These are phyloP conservation scores for Aphanocladium album DNA, from an alignment of 2,329 filamentous ascomycete genomes.

Conservation along the genomic window DNA sequence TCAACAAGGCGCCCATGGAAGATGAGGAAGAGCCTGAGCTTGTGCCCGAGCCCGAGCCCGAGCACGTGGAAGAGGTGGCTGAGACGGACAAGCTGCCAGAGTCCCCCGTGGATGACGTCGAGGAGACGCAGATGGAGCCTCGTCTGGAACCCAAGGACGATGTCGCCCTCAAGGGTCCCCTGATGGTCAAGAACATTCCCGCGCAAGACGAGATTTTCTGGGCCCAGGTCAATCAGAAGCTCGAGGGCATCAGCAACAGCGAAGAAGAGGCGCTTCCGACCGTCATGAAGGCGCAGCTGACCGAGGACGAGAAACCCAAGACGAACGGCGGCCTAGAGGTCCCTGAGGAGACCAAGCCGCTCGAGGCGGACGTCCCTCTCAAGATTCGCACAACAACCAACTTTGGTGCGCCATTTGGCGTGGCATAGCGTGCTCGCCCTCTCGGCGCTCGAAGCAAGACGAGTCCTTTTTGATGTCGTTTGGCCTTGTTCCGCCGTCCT, in stretches of 20 bases:
- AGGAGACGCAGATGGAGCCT: constrained; percentile 20
- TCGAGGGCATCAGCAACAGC: constrained; percentile 44
- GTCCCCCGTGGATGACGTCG: background rate
- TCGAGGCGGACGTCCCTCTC: constrained; percentile 40
- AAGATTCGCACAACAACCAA: constrained; percentile 42
- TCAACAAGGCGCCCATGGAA: background rate
- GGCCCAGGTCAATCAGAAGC: constrained; percentile 43
- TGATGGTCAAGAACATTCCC: constrained; percentile 52
- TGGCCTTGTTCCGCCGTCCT: no score
- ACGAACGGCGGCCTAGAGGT: constrained; percentile 13
- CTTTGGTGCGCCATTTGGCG: constrained; percentile 43
- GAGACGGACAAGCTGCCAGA: background rate
- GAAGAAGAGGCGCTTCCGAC: constrained; percentile 45
- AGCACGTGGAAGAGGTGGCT: background rate
- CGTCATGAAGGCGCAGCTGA: constrained; percentile 26
- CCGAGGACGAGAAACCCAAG: constrained; percentile 23
- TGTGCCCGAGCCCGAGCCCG: background rate
- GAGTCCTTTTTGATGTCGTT: background rate
- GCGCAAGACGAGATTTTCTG: constrained; percentile 53
- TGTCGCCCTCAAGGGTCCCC: constrained; percentile 43
- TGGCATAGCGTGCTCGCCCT: constrained; percentile 19
- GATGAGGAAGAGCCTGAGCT: background rate
- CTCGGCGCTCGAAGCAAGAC: background rate
- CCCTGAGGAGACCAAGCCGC: constrained; percentile 18
- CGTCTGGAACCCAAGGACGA: constrained; percentile 40